Conservation (phyloP, 345 rosid genomes). For the Geranium brycei region DNA sequence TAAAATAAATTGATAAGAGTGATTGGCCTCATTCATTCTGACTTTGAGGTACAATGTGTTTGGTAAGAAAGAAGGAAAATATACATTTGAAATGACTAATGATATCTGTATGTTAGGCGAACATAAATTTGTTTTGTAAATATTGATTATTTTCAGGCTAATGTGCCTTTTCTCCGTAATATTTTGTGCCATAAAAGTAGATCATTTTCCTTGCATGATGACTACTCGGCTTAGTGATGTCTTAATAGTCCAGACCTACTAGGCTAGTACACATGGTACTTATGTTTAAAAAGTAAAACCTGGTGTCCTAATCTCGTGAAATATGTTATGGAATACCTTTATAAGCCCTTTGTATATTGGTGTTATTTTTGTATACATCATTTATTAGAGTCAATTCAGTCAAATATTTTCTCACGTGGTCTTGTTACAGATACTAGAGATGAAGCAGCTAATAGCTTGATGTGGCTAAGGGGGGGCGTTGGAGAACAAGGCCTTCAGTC, state of each 20-base stretch:
- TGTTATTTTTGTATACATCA: neutral
- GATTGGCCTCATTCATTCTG: neutral
- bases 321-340: neutral
- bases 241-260: neutral
- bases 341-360: neutral
- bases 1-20: neutral
- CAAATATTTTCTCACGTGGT: neutral
- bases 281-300: neutral
- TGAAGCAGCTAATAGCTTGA: slow-evolving; percentile 35
- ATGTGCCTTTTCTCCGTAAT: neutral
- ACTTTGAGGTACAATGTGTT: neutral
- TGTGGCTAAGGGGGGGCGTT: slow-evolving; percentile 51
- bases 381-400: too few relatives aligned
- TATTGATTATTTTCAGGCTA: too few relatives aligned
- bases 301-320: neutral
- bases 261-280: neutral
- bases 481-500: slow-evolving; percentile 58
- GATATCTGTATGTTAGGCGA: neutral
- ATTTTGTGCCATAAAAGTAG: neutral
- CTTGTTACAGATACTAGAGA: slow-evolving; percentile 40
- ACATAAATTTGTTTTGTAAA: neutral
- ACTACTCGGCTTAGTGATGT: neutral
- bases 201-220: neutral
- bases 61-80: neutral
- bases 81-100: neutral